Percentiles rank a stretch among this genome's conserved stretches.
These are phyloP conservation scores for Hymenoscyphus repandus DNA, from an alignment of 2,329 filamentous ascomycete genomes.

Conservation along the genomic window DNA sequence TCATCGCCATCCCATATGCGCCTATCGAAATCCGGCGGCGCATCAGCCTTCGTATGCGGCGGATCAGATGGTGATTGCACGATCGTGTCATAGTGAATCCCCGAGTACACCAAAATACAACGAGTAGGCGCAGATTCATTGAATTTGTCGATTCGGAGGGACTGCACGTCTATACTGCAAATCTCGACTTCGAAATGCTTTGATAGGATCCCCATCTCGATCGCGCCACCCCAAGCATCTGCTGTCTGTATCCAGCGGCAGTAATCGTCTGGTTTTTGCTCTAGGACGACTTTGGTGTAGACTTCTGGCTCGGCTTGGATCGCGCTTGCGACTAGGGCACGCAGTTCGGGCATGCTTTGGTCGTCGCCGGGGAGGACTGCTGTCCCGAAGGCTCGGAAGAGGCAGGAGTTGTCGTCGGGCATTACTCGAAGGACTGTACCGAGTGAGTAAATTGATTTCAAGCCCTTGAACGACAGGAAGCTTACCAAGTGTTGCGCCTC, in stretches of 20 bases:
- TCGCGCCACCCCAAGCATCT: slow-evolving; percentile 85
- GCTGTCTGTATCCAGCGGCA: slow-evolving; percentile 75
- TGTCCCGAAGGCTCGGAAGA: slow-evolving; percentile 84
- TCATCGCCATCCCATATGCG: slow-evolving; percentile 49
- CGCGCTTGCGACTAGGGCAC: slow-evolving; percentile 70
- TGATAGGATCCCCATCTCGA: slow-evolving; percentile 81
- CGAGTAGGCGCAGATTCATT: slow-evolving; percentile 64
- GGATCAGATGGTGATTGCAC: slow-evolving; percentile 63
- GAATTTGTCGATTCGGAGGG: slow-evolving; percentile 64
- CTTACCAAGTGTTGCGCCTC: slow-evolving; percentile 48
- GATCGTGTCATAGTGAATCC: slow-evolving; percentile 90
- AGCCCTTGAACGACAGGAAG: slow-evolving; percentile 29
- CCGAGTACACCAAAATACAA: slow-evolving; percentile 82
- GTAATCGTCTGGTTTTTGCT: slow-evolving; percentile 65
- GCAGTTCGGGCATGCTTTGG: slow-evolving; percentile 65
- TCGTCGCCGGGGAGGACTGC: slow-evolving; percentile 61
- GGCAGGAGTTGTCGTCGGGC: slow-evolving; percentile 93
- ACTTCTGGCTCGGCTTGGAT: slow-evolving; percentile 69
- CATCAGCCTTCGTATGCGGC: slow-evolving; percentile 49
- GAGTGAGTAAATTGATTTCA: neutral
- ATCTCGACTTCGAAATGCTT: slow-evolving; percentile 83
- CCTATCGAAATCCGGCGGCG: slow-evolving; percentile 70
- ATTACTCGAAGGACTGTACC: slow-evolving; percentile 74
- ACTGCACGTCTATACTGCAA: slow-evolving; percentile 74
- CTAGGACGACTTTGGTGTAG: slow-evolving; percentile 74